phyloP scores from a whole-genome alignment of 2,329 filamentous ascomycete genomes.

The Scedosporium dehoogii region DNA sequence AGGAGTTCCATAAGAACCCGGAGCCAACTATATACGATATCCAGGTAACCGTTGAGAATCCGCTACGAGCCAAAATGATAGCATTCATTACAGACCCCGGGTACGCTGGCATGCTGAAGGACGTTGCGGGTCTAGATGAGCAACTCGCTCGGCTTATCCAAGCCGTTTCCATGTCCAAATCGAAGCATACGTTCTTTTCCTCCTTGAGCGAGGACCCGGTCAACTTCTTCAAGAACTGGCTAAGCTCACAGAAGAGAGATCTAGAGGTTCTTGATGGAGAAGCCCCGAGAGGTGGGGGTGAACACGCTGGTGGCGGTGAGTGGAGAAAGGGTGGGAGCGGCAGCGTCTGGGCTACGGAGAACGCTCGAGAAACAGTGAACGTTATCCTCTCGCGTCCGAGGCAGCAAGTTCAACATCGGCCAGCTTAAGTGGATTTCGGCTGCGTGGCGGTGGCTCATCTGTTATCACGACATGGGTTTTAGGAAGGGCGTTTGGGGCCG shows the following conservation, averaged over 20 bases:
- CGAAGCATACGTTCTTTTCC: conserved; percentile 81
- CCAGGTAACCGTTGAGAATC: conserved; percentile 74
- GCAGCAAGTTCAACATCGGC: conserved; percentile 1
- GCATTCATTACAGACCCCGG: conserved; percentile 59
- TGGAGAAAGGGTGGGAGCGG: conserved; percentile 53
- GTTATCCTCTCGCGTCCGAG: conserved; percentile 43
- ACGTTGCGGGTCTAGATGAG: conserved; percentile 71
- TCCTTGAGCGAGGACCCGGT: conserved; percentile 72
- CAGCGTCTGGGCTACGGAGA: conserved; percentile 47
- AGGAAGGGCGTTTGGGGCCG: neutral
- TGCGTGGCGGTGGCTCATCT: neutral
- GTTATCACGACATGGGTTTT: neutral
- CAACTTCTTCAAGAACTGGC: conserved; percentile 76
- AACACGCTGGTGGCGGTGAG: conserved; percentile 50
- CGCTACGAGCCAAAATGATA: conserved; percentile 57
- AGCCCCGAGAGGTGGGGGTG: conserved; percentile 49
- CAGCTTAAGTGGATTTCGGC: neutral
- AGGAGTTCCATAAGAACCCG: conserved; percentile 66
- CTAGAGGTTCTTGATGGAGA: conserved; percentile 83
- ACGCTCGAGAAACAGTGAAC: conserved; percentile 53
- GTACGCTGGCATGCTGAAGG: conserved; percentile 62
- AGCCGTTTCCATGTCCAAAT: conserved; percentile 73
- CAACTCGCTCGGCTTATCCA: conserved; percentile 77
- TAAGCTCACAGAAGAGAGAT: conserved; percentile 83
- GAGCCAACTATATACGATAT: conserved; percentile 84